Evolutionary conservation across 768 basidiomycete genomes (phyloP).

Genomic region (Punctularia strigosozonata): DNA sequence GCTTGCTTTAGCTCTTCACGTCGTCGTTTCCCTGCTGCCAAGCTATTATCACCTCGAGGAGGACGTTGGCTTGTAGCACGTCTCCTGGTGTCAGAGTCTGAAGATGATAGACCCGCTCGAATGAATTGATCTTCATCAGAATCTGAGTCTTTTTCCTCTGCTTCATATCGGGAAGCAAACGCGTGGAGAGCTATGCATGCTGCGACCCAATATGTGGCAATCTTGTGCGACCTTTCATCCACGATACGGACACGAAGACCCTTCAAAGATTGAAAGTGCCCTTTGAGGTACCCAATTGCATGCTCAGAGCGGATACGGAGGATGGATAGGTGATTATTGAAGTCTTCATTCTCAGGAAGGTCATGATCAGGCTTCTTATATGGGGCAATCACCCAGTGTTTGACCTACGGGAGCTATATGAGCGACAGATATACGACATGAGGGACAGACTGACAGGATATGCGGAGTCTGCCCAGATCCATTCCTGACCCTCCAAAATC

Average conservation of each 20-base stretch:
- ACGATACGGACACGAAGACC: constrained; percentile 18
- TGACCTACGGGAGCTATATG: constrained; percentile 7
- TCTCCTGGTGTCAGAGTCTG: constrained; percentile 3
- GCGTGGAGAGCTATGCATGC: constrained; percentile 20
- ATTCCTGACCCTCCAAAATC: constrained; percentile 19
- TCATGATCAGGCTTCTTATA: constrained; percentile 18
- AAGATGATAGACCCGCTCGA: constrained; percentile 10
- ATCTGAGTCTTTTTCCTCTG: constrained; percentile 10
- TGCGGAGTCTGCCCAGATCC: constrained; percentile 26
- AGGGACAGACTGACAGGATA: constrained; percentile 21
- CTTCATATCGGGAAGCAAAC: constrained; percentile 19
- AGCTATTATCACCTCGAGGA: background rate
- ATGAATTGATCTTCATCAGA: constrained; percentile 13
- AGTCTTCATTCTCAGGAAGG: constrained; percentile 20
- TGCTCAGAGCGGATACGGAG: constrained; percentile 26
- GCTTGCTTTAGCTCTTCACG: constrained; percentile 2
- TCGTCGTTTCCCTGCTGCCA: background rate
- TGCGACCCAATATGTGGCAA: constrained; percentile 20
- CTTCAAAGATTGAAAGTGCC: constrained; percentile 23
- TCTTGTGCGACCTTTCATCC: constrained; percentile 12
- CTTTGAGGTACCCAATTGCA: constrained; percentile 28
- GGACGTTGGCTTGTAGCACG: background rate
- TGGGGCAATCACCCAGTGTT: constrained; percentile 14
- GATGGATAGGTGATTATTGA: constrained; percentile 24
- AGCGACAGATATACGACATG: background rate